A percentile compares a stretch with the other conserved stretches of the same genome.
phyloP scores from a whole-genome alignment of 257 asterid species.

The Nicotiana paniculata region DNA sequence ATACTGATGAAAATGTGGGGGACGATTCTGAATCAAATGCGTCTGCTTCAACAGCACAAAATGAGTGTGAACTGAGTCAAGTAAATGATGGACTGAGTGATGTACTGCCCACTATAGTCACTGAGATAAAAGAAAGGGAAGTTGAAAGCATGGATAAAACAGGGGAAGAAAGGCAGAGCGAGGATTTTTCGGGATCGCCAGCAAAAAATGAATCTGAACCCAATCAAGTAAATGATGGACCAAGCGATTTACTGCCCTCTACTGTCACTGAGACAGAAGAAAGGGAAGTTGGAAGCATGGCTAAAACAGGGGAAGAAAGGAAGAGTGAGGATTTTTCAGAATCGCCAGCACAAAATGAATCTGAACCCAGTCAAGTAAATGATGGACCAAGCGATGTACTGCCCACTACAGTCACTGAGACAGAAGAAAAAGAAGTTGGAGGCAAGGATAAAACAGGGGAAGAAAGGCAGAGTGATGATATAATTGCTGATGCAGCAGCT shows the following conservation, averaged over 20 bases:
- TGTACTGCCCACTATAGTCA: too few relatives aligned
- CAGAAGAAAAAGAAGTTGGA: slow-evolving; percentile 47
- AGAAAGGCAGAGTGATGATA: slow-evolving; percentile 54
- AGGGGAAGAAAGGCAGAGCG: slow-evolving; percentile 7
- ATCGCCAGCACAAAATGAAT: slow-evolving; percentile 36
- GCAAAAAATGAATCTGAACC: too few relatives aligned
- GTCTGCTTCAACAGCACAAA: slow-evolving; percentile 33
- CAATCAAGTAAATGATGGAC: too few relatives aligned
- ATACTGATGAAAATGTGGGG: slow-evolving; percentile 33
- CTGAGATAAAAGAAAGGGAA: too few relatives aligned
- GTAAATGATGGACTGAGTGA: too few relatives aligned
- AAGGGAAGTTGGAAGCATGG: too few relatives aligned
- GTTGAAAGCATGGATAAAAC: too few relatives aligned
- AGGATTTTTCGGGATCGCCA: slow-evolving; percentile 37
- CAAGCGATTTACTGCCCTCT: too few relatives aligned
- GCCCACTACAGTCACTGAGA: slow-evolving; percentile 26
- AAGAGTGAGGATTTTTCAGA: slow-evolving; percentile 33
- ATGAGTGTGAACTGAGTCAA: too few relatives aligned
- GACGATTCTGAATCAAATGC: slow-evolving; percentile 38
- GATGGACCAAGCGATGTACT: slow-evolving; percentile 36
- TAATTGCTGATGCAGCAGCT: slow-evolving; percentile 97
- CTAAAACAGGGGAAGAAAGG: too few relatives aligned
- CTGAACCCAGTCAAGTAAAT: slow-evolving; percentile 35
- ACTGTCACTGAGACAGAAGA: too few relatives aligned
- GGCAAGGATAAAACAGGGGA: slow-evolving; percentile 43